Base-by-base conservation (phyloP, 805 yeast genomes). In the Blastobotrys robertii region DNA sequence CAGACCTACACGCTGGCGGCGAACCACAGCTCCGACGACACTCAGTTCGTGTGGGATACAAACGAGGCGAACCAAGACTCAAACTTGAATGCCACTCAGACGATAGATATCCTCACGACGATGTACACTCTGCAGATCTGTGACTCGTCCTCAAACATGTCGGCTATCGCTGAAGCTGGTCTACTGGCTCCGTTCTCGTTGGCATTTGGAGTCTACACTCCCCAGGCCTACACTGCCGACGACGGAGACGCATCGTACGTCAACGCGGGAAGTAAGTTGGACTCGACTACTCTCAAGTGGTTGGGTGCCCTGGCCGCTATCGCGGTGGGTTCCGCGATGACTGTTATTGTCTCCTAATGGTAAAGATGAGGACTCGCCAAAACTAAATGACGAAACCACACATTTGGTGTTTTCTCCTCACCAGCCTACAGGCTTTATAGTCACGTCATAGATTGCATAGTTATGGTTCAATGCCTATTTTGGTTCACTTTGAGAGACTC, bases 41-140 rank as follows among this genome's bases (percentile, higher is more conserved):
- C 62, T 10, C 38, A 48, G 32, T 48, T 54, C 12, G 57, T 60
- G 7, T 66, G 70, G 70, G 62, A 66, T 44, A 63, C 70, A 3
- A 47, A 51, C 30, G 55, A 62, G 37, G 58, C 59, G 16, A 45
- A 50, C 30, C 46, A 50, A 12, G 37, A 42, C 32, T 44, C 48
- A 7, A 51, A 52, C 3, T 49, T 54, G 13, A 56, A 53, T 22
- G 25, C 25, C 25, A 19, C 25, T 4, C 25, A 19, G 6, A 19
- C 25, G 6, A 19, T 19, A 19, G 25, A 19, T 19, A 48, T 60
- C 22, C 41, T 58, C 41, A 60, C 63, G 8, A 63, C 68, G 15
- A 47, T 57, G 42, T 66, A 66, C 46, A 64, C 64, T 1, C 59
- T 66, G 22, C 42, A 49, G 16, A 63, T 66, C 25, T 65, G 58